Conservation (phyloP, 257 asterid genomes). For the Penstemon davidsonii region DNA sequence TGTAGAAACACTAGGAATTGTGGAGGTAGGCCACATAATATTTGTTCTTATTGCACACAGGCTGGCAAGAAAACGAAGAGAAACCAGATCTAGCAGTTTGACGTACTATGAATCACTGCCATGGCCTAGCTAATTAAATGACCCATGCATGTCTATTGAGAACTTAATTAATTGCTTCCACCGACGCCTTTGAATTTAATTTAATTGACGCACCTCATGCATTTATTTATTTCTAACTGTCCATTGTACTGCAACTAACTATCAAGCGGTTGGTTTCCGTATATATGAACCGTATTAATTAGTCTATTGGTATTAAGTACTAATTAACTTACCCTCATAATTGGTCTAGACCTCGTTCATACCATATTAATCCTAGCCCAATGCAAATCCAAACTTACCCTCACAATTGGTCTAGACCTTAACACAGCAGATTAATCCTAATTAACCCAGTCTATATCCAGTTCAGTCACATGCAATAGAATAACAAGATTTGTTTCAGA, state of each 20-base stretch:
- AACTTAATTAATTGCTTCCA: constrained; percentile 31
- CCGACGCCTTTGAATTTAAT: constrained; percentile 48
- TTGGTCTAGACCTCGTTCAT: constrained; percentile 7
- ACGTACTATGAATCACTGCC: constrained; percentile 15
- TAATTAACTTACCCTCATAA: not conserved
- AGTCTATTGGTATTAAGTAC: not conserved
- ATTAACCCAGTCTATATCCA: no score
- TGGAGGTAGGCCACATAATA: constrained; percentile 22
- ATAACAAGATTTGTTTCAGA: no score
- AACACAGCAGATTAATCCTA: no score
- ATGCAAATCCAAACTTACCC: no score
- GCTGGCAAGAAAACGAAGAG: constrained; percentile 28
- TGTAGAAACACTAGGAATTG: constrained; percentile 4
- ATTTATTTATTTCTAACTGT: constrained; percentile 25
- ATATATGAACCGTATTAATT: constrained; percentile 22
- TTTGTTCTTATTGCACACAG: constrained; percentile 26
- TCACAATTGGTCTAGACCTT: no score
- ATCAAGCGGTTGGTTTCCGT: constrained; percentile 19
- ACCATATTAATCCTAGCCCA: no score
- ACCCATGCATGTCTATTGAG: constrained; percentile 6
- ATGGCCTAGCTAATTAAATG: constrained; percentile 36
- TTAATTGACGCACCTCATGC: constrained; percentile 10
- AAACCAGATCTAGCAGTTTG: constrained; percentile 29
- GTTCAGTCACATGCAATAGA: no score
- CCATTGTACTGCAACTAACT: constrained; percentile 1